Base-by-base conservation (phyloP, 257 asterid species). In the Salvia miltiorrhiza region DNA sequence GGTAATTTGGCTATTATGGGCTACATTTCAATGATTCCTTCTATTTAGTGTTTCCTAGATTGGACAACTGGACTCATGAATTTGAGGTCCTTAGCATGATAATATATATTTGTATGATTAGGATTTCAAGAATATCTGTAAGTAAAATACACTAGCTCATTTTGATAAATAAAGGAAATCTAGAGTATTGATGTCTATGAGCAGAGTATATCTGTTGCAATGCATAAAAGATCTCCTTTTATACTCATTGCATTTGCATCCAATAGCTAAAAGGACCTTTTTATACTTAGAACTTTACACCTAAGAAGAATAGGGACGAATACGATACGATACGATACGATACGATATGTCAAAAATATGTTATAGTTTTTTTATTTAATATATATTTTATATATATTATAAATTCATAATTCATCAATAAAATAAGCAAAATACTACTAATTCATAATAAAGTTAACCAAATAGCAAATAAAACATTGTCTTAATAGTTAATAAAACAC, bases 1-100 rank as follows among this genome's bases (percentile, higher is more conserved):
- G 96, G 97, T 91, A 82, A 52, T 58, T 37, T 52, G 43, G 9
- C 57, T 17, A 40, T 77, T 32, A 7, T n/a, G n/a, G n/a, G n/a
- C 7, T 63, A 52, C 54, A 53, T 53, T 7, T 62, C 73, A 47
- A 47, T 11, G 26, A 47, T 60, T 67, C 53, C 13, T 67, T 44
- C 37, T 33, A 10, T 19, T 28, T 44, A 48, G 20, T 26, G 62
- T 50, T 56, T 7, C n/a, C 63, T 56, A 24, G 26, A 45, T 65
- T 37, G 66, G 54, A 44, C 54, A 33, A 20, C 63, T 56, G 43
- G 47, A 50, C 9, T 16, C 40, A 54, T 47, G 39, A 50, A 19
- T 3, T 65, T 59, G 23, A 17, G 73, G 69, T 10, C 33, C 59
- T 37, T 37, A 37, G 52, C 61, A 50, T 45, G 13, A 24, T 35